Base-by-base conservation (phyloP, 306 rosid species). In the Inga oerstediana region DNA sequence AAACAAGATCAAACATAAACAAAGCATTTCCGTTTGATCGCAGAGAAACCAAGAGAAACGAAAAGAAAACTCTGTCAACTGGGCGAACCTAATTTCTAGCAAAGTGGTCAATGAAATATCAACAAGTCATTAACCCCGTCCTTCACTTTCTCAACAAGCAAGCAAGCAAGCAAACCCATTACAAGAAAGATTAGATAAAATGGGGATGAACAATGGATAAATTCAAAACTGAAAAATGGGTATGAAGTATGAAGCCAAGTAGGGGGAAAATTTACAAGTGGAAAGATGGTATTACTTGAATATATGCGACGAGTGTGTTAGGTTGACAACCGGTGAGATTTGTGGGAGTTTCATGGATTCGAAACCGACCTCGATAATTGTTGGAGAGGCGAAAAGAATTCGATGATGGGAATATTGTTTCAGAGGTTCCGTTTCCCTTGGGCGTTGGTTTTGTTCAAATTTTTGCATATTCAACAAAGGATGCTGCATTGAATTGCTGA, bases 271-370 rank as follows among this genome's bases (percentile, higher is more conserved):
- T 24, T 80, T 65, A 83, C 74, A 27, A 77, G 85, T 37, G 30
- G 68, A 75, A 72, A 76, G 43, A 79, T 39, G 77, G 77, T 72
- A 32, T 61, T 61, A 64, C 75, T 76, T 68, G 81, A 39, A 85
- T 44, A 74, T 22, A 52, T 24, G 24, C 37, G 66, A 79, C 44
- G 79, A 76, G 87, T 80, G 77, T 79, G 90, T 87, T 92, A 80
- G 94, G 97, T 90, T 89, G 86, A 77, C 87, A 85, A 83, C 88
- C 82, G 94, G 86, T 89, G 87, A 85, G 90, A 85, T 87, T 84
- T 77, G 87, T 59, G 80, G 81, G 89, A 56, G 85, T 72, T 84
- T 83, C 76, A 89, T 77, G 92, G 88, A 77, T 48, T 78, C 32
- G 75, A 85, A 88, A 89, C 92, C 65, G 88, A 88, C 56, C 83